Conservation (phyloP, 1,139 yeast genomes). For the Yamadazyma dushanensis region DNA sequence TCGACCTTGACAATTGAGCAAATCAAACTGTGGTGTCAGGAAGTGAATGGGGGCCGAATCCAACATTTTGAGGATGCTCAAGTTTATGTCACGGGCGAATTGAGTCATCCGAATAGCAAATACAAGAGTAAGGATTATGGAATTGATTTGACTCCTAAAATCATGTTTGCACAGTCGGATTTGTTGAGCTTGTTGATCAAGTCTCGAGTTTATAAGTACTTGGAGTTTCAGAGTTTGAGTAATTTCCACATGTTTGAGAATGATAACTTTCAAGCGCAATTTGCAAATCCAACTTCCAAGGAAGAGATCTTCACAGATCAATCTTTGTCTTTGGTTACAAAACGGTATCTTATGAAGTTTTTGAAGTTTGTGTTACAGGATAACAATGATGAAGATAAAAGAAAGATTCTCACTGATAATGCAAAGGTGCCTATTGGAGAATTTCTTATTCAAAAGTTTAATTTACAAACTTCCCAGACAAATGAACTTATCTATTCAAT, state of each 20-base stretch:
- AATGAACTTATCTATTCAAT: conserved; percentile 83
- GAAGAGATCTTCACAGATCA: conserved; percentile 95
- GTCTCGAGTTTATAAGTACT: conserved; percentile 84
- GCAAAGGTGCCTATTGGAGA: conserved; percentile 54
- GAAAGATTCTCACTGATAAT: conserved; percentile 54
- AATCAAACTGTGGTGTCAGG: conserved; percentile 74
- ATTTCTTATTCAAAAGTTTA: conserved; percentile 64
- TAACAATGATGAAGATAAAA: conserved; percentile 54
- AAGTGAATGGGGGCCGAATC: conserved; percentile 55
- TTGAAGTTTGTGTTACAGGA: conserved; percentile 78
- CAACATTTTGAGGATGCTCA: conserved; percentile 59
- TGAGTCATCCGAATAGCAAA: conserved; percentile 29
- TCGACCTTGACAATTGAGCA: conserved; percentile 89
- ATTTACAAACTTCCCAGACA: conserved; percentile 70
- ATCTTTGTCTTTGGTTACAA: conserved; percentile 69
- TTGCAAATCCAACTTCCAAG: conserved; percentile 66
- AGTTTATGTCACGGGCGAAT: conserved; percentile 65
- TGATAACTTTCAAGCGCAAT: conserved; percentile 77
- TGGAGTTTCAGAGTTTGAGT: conserved; percentile 87
- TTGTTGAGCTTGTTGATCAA: conserved; percentile 74
- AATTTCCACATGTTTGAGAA: conserved; percentile 91
- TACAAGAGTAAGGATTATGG: conserved; percentile 75
- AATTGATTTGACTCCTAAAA: conserved; percentile 84
- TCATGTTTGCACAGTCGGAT: conserved; percentile 87
- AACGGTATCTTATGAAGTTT: conserved; percentile 87